These are phyloP conservation scores for Amyloporia xantha DNA, from an alignment of 768 basidiomycete species.

Conservation along the genomic window DNA sequence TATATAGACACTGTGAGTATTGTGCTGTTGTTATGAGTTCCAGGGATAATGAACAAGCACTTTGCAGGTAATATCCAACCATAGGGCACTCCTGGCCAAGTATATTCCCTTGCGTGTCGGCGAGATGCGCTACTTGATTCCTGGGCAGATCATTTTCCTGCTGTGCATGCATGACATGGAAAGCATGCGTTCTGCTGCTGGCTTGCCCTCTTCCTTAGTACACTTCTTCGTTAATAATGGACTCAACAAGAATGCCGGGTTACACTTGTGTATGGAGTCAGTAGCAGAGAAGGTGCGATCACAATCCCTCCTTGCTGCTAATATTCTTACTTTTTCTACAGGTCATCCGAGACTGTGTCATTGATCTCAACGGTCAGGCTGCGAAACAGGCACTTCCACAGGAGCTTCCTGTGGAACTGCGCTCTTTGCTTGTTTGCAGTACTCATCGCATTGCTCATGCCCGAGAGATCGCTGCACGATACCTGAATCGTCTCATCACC, in stretches of 20 bases:
- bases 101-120: slow-evolving; percentile 58
- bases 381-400: slow-evolving; percentile 73
- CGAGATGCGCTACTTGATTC: slow-evolving; percentile 68
- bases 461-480: slow-evolving; percentile 76
- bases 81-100: slow-evolving; percentile 56
- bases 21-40: neutral
- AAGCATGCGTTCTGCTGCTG: slow-evolving; percentile 72
- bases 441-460: slow-evolving; percentile 81
- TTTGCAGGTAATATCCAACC: slow-evolving; percentile 59
- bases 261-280: slow-evolving; percentile 77
- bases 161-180: slow-evolving; percentile 86
- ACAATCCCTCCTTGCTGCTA: too few relatives aligned
- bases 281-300: slow-evolving; percentile 71
- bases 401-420: slow-evolving; percentile 65
- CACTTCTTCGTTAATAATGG: slow-evolving; percentile 86
- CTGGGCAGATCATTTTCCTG: slow-evolving; percentile 82
- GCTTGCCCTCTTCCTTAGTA: slow-evolving; percentile 74
- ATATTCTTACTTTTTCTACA: slow-evolving; percentile 27
- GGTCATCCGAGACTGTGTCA: slow-evolving; percentile 75
- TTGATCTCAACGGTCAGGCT: slow-evolving; percentile 66
- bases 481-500: slow-evolving; percentile 77
- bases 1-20: slow-evolving; percentile 64
- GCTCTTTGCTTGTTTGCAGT: slow-evolving; percentile 65
- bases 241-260: slow-evolving; percentile 60
- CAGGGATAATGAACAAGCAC: neutral